Percentiles rank a stretch among this genome's conserved stretches.
phyloP scores from a whole-genome alignment of 2,329 filamentous ascomycete species.

The Xylaria sp. region DNA sequence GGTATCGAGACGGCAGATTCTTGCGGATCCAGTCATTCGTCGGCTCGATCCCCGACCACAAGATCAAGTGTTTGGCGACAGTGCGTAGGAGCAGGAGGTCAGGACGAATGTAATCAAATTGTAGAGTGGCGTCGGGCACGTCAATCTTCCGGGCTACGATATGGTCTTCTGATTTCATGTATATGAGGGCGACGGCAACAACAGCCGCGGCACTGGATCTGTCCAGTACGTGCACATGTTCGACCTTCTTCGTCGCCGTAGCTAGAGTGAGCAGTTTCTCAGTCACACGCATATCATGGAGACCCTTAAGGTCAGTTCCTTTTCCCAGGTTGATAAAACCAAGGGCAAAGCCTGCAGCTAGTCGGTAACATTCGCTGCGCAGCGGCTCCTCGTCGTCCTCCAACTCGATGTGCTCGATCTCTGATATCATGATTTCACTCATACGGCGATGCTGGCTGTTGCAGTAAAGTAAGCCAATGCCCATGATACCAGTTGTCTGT shows the following conservation, averaged over 20 bases:
- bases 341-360: conserved; percentile 90
- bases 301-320: conserved; percentile 81
- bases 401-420: conserved; percentile 83
- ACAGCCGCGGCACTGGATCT: conserved; percentile 92
- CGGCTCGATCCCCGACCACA: conserved; percentile 84
- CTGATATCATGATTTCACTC: conserved; percentile 98
- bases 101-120: conserved; percentile 94
- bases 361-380: conserved; percentile 91
- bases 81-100: conserved; percentile 91
- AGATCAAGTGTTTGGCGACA: conserved; percentile 84
- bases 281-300: conserved; percentile 91
- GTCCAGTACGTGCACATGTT: conserved; percentile 90
- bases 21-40: conserved; percentile 73
- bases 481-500: conserved; percentile 96
- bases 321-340: conserved; percentile 95
- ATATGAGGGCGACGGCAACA: conserved; percentile 86
- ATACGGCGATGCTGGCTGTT: conserved; percentile 96
- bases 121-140: conserved; percentile 83
- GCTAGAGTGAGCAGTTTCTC: conserved; percentile 86
- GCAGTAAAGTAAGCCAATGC: conserved; percentile 91
- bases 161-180: conserved; percentile 93
- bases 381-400: conserved; percentile 83
- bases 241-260: conserved; percentile 85
- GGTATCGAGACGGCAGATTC: conserved; percentile 74
- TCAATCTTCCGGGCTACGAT: conserved; percentile 90